These are phyloP conservation scores for Microsporum ferrugineum DNA, from an alignment of 2,329 filamentous ascomycete genomes.

Conservation along the genomic window DNA sequence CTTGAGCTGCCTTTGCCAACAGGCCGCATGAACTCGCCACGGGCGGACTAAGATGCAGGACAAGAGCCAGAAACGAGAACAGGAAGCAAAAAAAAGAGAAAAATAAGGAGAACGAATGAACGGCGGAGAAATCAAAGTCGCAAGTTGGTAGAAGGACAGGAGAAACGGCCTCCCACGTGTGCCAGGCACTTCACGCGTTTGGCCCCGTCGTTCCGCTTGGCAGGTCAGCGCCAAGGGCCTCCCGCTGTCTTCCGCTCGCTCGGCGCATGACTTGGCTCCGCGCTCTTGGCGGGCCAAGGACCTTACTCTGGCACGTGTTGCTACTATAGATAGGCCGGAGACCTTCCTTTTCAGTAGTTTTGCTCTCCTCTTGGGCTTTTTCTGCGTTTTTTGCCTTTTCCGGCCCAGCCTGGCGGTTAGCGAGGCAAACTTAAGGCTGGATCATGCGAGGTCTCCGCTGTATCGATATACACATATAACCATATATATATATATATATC, in stretches of 20 bases:
- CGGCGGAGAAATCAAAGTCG: neutral
- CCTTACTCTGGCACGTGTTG: neutral
- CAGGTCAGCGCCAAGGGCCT: neutral
- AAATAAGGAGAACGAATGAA: neutral
- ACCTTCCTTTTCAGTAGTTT: neutral
- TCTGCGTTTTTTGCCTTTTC: neutral
- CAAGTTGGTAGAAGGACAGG: neutral
- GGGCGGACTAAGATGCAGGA: neutral
- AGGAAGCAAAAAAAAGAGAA: neutral
- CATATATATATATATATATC: neutral
- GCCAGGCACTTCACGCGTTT: neutral
- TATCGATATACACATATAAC: neutral
- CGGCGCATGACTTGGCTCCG: neutral
- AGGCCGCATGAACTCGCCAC: neutral
- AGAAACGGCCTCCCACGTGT: neutral
- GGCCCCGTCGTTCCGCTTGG: neutral
- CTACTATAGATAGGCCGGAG: neutral
- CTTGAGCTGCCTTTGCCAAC: neutral
- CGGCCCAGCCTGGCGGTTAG: neutral
- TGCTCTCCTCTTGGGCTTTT: neutral
- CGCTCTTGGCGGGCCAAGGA: conserved; percentile 1
- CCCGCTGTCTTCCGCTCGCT: neutral
- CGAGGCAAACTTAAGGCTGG: neutral
- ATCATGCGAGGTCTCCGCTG: neutral
- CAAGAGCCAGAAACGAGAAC: neutral